Evolutionary conservation across 2,329 filamentous ascomycete genomes (phyloP).

Genomic region (Apiospora marii): DNA sequence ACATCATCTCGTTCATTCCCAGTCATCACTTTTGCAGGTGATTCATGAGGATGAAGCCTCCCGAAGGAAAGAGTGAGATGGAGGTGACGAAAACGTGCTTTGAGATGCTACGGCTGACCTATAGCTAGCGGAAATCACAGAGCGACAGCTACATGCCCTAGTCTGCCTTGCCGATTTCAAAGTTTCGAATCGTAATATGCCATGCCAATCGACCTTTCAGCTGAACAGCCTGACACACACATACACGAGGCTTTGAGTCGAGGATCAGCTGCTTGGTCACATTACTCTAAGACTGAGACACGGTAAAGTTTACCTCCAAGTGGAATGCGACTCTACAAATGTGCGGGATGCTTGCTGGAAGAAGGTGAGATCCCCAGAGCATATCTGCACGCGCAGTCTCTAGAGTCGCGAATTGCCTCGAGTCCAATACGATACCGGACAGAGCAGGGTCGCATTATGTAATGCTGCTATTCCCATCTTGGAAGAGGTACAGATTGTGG

Average conservation of each 20-base stretch:
- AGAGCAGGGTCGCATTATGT: not conserved
- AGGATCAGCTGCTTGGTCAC: not conserved
- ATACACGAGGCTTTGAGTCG: not conserved
- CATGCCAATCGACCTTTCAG: not conserved
- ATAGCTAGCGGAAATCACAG: too few species aligned
- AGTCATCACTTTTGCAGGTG: too few species aligned
- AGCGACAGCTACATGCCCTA: not conserved
- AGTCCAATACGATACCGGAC: not conserved
- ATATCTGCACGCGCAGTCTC: not conserved
- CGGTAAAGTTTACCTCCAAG: not conserved
- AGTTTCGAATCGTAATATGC: not conserved
- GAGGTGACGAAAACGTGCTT: not conserved
- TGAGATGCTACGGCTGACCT: not conserved
- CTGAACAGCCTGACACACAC: not conserved
- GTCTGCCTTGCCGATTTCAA: not conserved
- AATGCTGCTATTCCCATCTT: not conserved
- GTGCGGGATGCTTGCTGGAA: too few species aligned
- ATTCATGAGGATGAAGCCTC: too few species aligned
- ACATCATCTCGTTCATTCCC: too few species aligned
- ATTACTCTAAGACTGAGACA: not conserved
- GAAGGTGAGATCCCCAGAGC: not conserved
- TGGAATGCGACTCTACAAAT: not conserved
- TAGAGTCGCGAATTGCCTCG: too few species aligned
- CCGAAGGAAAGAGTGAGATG: too few species aligned
- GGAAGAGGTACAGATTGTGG: not conserved